Evolutionary conservation across 2,329 filamentous ascomycete genomes (phyloP).

Genomic region (Sporothrix brunneoviolacea): DNA sequence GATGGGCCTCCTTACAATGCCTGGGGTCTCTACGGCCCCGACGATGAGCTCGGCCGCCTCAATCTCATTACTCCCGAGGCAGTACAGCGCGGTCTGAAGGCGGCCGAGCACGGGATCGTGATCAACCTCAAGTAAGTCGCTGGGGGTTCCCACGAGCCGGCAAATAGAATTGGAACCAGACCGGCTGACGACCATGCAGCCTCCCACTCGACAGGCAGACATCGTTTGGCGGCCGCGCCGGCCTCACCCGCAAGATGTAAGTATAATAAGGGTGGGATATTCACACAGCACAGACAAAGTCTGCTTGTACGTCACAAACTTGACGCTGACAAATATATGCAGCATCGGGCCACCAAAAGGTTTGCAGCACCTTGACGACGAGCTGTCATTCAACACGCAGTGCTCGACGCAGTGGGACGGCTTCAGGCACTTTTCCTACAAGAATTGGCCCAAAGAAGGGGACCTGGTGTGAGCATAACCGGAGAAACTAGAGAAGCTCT

Average conservation of each 20-base stretch:
- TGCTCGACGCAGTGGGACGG: slow-evolving; percentile 33
- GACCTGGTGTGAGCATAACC: slow-evolving; percentile 1
- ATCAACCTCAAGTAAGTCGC: background rate
- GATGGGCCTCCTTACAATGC: slow-evolving; percentile 18
- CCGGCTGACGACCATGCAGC: background rate
- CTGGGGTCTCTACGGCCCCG: slow-evolving; percentile 43
- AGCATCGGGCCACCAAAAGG: background rate
- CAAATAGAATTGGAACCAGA: too few species aligned
- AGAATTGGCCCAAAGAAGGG: slow-evolving; percentile 19
- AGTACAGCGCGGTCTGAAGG: slow-evolving; percentile 2
- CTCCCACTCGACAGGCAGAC: background rate
- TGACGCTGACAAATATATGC: too few species aligned
- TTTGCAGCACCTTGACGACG: slow-evolving; percentile 24
- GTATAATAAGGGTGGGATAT: too few species aligned
- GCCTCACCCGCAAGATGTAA: background rate
- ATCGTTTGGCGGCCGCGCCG: background rate
- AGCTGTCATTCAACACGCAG: slow-evolving; percentile 31
- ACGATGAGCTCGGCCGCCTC: slow-evolving; percentile 32
- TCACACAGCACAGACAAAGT: too few species aligned
- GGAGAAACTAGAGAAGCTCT: too few species aligned
- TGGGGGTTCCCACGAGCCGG: background rate
- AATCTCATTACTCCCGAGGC: slow-evolving; percentile 14
- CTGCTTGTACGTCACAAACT: too few species aligned
- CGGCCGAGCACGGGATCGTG: slow-evolving; percentile 5
- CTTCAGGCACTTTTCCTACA: slow-evolving; percentile 31